Conservation (phyloP, 306 rosid species). For the Aeschynomene evenia region DNA sequence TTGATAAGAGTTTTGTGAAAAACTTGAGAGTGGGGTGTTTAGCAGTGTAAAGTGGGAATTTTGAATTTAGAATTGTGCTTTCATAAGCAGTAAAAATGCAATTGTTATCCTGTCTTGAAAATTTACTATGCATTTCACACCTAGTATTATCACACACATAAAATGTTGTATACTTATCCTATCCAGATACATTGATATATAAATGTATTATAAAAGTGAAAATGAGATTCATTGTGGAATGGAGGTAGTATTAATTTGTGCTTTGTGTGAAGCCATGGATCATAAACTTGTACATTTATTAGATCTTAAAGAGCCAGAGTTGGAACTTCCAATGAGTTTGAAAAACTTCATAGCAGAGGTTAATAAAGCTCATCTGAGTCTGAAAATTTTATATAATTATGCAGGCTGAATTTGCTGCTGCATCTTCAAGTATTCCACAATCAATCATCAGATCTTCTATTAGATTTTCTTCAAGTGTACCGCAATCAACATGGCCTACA, state of each 20-base stretch:
- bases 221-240: no score
- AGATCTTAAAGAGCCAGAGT: not conserved
- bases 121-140: not conserved
- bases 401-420: constrained; percentile 46
- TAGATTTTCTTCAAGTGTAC: constrained; percentile 30
- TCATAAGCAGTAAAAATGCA: not conserved
- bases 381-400: constrained; percentile 20
- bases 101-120: not conserved
- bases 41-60: not conserved
- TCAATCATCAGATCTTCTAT: constrained; percentile 27
- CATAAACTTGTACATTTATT: not conserved
- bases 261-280: not conserved
- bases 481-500: constrained; percentile 38
- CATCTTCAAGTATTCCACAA: constrained; percentile 33
- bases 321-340: not conserved
- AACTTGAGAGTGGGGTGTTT: not conserved
- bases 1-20: not conserved
- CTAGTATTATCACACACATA: not conserved
- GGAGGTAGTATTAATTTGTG: not conserved
- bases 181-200: no score
- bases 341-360: not conserved
- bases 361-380: not conserved
- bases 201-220: no score
- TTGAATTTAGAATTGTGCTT: no score
- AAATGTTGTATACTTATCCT: not conserved